Evolutionary conservation across 176 grass and related monocot species (phyloP).

Genomic region (Puya raimondii): DNA sequence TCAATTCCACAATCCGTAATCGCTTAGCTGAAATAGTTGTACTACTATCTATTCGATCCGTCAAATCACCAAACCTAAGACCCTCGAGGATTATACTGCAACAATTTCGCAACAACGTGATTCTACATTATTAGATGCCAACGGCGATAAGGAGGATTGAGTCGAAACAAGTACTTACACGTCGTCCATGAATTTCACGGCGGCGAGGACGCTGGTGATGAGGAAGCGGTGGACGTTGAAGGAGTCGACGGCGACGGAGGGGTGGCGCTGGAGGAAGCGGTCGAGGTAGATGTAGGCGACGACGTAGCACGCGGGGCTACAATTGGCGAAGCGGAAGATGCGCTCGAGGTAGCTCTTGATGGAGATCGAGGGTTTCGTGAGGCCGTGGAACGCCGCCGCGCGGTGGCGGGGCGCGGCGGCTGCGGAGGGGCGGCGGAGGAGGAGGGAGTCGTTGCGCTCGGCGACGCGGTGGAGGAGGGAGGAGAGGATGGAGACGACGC

Average conservation of each 20-base stretch:
- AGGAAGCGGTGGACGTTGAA: conserved; percentile 97
- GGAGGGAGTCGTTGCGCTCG: conserved; percentile 51
- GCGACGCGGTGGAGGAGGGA: conserved; percentile 62
- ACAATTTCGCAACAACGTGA: too few species aligned
- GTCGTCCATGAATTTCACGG: conserved; percentile 99
- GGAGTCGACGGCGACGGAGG: conserved; percentile 66
- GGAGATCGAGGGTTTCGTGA: conserved; percentile 84
- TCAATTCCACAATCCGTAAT: too few species aligned
- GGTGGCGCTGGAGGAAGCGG: conserved; percentile 67
- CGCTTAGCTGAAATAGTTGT: too few species aligned
- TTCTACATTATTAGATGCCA: too few species aligned
- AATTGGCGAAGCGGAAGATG: conserved; percentile 85
- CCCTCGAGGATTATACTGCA: too few species aligned
- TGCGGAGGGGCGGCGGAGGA: background rate
- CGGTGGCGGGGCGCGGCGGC: background rate
- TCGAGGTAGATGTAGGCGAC: conserved; percentile 96
- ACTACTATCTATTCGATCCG: too few species aligned
- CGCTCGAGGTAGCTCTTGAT: conserved; percentile 84
- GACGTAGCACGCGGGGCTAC: conserved; percentile 91
- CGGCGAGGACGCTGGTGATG: conserved; percentile 87
- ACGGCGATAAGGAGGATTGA: background rate
- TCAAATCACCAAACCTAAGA: too few species aligned
- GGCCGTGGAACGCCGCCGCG: conserved; percentile 67
- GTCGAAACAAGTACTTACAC: conserved; percentile 37
- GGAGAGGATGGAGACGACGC: conserved; percentile 75